These are phyloP conservation scores for Eucalyptus pauciflora DNA, from an alignment of 345 rosid genomes.

Conservation along the genomic window DNA sequence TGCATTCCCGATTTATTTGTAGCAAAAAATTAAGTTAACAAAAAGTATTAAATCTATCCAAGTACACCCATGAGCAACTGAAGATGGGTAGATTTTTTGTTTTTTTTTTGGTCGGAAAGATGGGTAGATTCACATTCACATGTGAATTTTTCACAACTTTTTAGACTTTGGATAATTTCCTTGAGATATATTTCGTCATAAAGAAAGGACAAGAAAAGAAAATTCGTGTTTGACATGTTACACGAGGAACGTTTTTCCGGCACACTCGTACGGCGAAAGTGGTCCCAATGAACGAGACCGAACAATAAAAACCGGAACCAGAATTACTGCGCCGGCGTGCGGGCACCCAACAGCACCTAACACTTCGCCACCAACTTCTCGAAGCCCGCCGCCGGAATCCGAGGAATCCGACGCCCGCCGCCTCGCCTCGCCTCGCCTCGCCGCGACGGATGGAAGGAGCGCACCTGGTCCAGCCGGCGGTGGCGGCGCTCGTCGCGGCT, in stretches of 20 bases:
- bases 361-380: not conserved
- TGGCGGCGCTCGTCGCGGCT: conserved; percentile 41
- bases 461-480: conserved; percentile 17
- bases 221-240: not conserved
- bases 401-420: not conserved
- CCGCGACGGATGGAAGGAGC: conserved; percentile 23
- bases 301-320: not conserved
- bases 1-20: accelerated
- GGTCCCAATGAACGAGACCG: not conserved
- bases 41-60: not conserved
- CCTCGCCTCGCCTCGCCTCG: not conserved
- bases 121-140: not conserved
- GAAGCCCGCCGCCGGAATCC: not conserved
- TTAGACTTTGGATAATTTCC: not conserved
- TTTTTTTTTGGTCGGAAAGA: not conserved
- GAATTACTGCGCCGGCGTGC: not conserved
- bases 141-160: not conserved
- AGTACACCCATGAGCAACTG: not conserved
- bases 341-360: not conserved
- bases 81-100: not conserved
- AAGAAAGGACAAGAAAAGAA: not conserved
- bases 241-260: not conserved
- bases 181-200: not conserved
- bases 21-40: not conserved
- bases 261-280: not conserved